These are phyloP conservation scores for Diaporthe australafricana DNA, from an alignment of 2,329 filamentous ascomycete species.

Conservation along the genomic window DNA sequence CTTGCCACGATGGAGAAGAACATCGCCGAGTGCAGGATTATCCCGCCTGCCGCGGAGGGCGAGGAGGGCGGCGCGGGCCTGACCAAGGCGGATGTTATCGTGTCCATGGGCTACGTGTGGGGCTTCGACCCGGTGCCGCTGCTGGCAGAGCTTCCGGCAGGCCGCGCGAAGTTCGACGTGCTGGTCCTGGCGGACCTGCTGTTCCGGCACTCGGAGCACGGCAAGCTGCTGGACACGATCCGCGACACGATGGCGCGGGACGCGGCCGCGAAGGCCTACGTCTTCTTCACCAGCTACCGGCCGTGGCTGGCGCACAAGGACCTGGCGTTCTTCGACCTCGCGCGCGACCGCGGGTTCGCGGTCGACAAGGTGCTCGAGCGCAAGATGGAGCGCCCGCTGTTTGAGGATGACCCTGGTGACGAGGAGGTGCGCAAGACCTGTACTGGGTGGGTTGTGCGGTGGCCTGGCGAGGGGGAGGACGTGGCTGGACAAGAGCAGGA, in stretches of 20 bases:
- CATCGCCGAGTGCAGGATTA: conserved; percentile 66
- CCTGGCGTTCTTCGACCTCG: conserved; percentile 85
- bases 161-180: conserved; percentile 73
- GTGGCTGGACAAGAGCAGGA: not conserved
- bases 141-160: conserved; percentile 62
- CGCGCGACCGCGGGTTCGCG: conserved; percentile 74
- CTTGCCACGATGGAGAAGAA: conserved; percentile 84
- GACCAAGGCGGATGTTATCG: conserved; percentile 53
- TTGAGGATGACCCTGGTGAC: conserved; percentile 89
- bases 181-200: conserved; percentile 89
- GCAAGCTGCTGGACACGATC: conserved; percentile 79
- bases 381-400: conserved; percentile 87
- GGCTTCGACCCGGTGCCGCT: conserved; percentile 73
- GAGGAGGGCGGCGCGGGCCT: conserved; percentile 48
- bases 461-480: conserved; percentile 59
- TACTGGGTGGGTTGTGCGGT: conserved; percentile 79
- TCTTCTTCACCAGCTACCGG: conserved; percentile 95
- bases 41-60: conserved; percentile 47
- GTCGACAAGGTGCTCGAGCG: conserved; percentile 86
- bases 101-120: conserved; percentile 85
- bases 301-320: conserved; percentile 91
- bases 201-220: conserved; percentile 91
- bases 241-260: conserved; percentile 71
- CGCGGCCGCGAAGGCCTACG: conserved; percentile 73
- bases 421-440: conserved; percentile 84